A percentile compares a stretch with the other conserved stretches of the same genome.
Conservation (phyloP, 2,329 filamentous ascomycete genomes). For the Thelonectria olida region DNA sequence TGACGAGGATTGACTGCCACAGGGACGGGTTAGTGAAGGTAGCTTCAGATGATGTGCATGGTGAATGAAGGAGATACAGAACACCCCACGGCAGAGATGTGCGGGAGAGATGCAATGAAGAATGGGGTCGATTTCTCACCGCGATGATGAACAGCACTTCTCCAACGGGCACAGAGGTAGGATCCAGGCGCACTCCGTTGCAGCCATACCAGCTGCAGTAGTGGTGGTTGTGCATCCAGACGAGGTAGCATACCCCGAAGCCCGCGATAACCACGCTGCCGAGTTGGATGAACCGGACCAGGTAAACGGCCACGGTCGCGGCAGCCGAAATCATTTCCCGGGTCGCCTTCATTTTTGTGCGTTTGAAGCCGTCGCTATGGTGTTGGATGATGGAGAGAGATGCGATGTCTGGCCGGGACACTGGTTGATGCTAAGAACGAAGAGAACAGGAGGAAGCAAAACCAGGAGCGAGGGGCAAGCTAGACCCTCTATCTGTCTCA, state of each 20-base stretch:
- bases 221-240: not conserved
- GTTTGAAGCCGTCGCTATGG: not conserved
- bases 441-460: not conserved
- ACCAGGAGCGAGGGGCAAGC: too few relatives aligned
- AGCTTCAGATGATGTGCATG: not conserved
- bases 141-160: conserved; percentile 2
- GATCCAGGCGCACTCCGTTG: not conserved
- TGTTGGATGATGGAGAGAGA: not conserved
- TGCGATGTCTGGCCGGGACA: not conserved
- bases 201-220: not conserved
- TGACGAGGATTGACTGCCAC: conserved; percentile 1
- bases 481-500: not conserved
- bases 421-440: not conserved
- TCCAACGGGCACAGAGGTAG: not conserved
- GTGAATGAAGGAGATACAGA: not conserved
- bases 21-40: not conserved
- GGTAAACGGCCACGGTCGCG: not conserved
- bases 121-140: not conserved
- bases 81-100: too few relatives aligned
- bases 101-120: not conserved
- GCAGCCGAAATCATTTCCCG: not conserved
- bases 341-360: not conserved
- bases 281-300: not conserved
- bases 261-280: not conserved
- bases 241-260: not conserved